A percentile compares a stretch with the other conserved stretches of the same genome.
These are phyloP conservation scores for Mucor racemosus DNA, from an alignment of 371 early-diverging fungal species.

Conservation along the genomic window DNA sequence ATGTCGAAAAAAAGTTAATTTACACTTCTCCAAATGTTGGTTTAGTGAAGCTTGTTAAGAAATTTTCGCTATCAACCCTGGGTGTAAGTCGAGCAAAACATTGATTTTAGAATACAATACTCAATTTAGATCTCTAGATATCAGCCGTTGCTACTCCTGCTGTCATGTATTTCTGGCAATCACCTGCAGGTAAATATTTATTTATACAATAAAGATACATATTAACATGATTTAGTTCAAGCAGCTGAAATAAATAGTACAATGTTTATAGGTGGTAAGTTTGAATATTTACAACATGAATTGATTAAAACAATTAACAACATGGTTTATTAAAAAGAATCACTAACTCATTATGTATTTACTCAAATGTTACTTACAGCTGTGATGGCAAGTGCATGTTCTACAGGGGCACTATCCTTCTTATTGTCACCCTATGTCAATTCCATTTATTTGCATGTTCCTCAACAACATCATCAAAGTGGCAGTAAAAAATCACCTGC, in stretches of 20 bases:
- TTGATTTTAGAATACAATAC: too few relatives aligned
- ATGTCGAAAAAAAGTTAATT: constrained; percentile 22
- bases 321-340: constrained; percentile 24
- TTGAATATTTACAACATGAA: neutral
- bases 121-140: constrained; percentile 27
- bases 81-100: constrained; percentile 29
- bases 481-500: constrained; percentile 6
- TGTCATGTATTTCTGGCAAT: constrained; percentile 50
- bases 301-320: neutral
- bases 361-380: constrained; percentile 38
- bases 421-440: constrained; percentile 51
- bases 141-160: constrained; percentile 47
- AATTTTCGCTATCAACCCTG: constrained; percentile 47
- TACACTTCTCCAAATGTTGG: constrained; percentile 44
- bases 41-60: constrained; percentile 43
- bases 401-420: constrained; percentile 52
- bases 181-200: constrained; percentile 40
- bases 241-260: constrained; percentile 33
- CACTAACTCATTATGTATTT: constrained; percentile 36
- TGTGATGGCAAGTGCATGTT: constrained; percentile 46
- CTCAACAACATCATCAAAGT: neutral
- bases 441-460: constrained; percentile 35
- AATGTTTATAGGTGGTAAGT: constrained; percentile 50
- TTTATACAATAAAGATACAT: neutral
- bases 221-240: constrained; percentile 27